These are phyloP conservation scores for Paspalum notatum DNA, from an alignment of 176 grass and related monocot genomes.

Conservation along the genomic window DNA sequence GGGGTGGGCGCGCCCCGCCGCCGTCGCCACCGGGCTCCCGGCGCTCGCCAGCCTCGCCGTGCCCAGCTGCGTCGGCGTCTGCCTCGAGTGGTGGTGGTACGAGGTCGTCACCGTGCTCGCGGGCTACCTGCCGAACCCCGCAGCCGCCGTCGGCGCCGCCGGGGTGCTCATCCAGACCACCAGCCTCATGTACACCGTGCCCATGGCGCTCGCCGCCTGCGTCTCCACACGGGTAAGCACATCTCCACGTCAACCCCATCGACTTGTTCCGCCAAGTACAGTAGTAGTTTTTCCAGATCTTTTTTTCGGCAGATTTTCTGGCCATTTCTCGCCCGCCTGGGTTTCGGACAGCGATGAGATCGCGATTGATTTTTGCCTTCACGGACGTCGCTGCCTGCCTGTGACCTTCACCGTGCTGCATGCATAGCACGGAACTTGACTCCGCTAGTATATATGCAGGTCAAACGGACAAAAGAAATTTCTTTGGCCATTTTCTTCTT, in stretches of 20 bases:
- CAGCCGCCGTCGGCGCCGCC: constrained; percentile 81
- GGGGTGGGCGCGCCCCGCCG: constrained; percentile 58
- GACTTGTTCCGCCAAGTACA: too few species aligned
- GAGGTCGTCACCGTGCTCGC: constrained; percentile 97
- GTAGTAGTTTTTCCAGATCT: neutral
- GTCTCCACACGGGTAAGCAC: constrained; percentile 83
- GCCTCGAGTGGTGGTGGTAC: constrained; percentile 99
- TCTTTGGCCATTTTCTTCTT: too few species aligned
- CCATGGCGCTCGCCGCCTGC: constrained; percentile 91
- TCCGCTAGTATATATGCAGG: neutral
- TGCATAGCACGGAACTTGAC: too few species aligned
- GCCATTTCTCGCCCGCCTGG: neutral
- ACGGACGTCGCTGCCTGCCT: too few species aligned
- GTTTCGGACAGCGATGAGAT: neutral
- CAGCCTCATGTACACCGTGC: constrained; percentile 97
- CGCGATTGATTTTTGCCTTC: neutral
- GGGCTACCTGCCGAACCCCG: constrained; percentile 79
- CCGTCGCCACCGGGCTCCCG: constrained; percentile 48
- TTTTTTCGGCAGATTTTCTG: neutral
- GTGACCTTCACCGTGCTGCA: too few species aligned
- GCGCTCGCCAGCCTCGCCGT: constrained; percentile 78
- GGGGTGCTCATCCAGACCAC: constrained; percentile 98
- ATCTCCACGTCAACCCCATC: too few species aligned
- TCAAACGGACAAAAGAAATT: neutral
- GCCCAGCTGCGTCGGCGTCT: constrained; percentile 89